phyloP scores from a whole-genome alignment of 352 stramenopile genomes.

The Phytophthora macrochlamydospora region DNA sequence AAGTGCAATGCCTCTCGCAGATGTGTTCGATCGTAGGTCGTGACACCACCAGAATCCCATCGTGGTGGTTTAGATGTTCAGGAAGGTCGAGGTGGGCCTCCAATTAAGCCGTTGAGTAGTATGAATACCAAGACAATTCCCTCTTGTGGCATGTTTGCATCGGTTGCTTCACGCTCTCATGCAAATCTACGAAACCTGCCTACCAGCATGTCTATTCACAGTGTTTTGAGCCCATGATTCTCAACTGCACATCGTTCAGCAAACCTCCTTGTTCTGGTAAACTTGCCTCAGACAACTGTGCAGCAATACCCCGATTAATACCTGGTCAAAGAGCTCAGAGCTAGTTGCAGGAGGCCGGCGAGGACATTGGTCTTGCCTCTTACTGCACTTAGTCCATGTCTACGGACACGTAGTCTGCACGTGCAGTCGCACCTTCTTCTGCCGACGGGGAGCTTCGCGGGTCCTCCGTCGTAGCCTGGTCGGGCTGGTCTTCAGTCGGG shows the following conservation, averaged over 20 bases:
- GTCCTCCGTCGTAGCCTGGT: conserved; percentile 37
- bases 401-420: conserved; percentile 66
- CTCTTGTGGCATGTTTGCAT: not conserved
- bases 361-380: conserved; percentile 2
- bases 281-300: conserved; percentile 24
- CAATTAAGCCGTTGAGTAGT: not conserved
- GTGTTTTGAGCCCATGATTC: not conserved
- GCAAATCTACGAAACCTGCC: not conserved
- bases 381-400: conserved; percentile 51
- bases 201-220: not conserved
- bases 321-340: not conserved
- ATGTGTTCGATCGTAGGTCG: conserved; percentile 14
- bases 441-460: conserved; percentile 43
- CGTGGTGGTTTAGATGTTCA: not conserved
- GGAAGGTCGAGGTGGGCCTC: not conserved
- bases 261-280: no score
- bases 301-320: no score
- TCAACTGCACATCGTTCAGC: not conserved
- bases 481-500: conserved; percentile 32
- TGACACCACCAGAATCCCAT: not conserved
- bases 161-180: not conserved
- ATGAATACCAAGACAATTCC: not conserved
- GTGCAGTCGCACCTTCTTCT: conserved; percentile 73
- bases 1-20: conserved; percentile 25
- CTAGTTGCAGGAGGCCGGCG: conserved; percentile 18